Base-by-base conservation (phyloP, 805 yeast species). In the Metschnikowia cerradonensis region DNA sequence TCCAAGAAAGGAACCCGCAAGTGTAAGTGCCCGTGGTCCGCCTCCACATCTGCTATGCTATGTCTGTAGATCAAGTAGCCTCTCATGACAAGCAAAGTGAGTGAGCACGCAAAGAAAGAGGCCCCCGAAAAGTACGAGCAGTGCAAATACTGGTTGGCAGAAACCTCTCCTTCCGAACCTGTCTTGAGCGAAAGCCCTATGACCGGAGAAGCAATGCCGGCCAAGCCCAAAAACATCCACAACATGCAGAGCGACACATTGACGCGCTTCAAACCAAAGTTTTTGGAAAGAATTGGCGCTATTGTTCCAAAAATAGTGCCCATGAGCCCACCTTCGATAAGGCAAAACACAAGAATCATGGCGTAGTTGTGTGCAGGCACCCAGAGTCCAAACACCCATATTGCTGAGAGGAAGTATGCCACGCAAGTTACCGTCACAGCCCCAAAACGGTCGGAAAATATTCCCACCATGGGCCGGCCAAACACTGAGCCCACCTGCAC, bases 101-200 rank as follows among this genome's bases (percentile, higher is more conserved):
- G 30, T 1, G 80, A 74, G 10, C 81, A 77, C 10, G 67, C 79
- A 19, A 79, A 52, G 60, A 78, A 83, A 4, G 78, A 67, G n/a
- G 70, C 61, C 0, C 89, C 90, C 19, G 83, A 78, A 61, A 83
- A 84, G 0, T 83, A 71, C 0, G 84, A 72, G 7, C 86, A 80
- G 53, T 79, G 59, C 20, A 66, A 59, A 65, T 82, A 84, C 57
- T 77, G 81, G 7, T 68, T 63, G 6, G 83, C 77, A 38, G 70
- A 71, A 22, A 62, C 63, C 22, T 47, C 53, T 1, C 57, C 60
- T 3, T 43, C 41, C 20, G 59, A 54, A 8, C 65, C 64, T 20
- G 57, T 51, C 51, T 80, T 80, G 43, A 83, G 67, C 10, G 75
- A 65, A 15, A 81, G 70, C 5, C 88, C 88, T 52, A 84, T 76